phyloP scores from a whole-genome alignment of 257 asterid genomes.

The Solanum corneliomulleri region DNA sequence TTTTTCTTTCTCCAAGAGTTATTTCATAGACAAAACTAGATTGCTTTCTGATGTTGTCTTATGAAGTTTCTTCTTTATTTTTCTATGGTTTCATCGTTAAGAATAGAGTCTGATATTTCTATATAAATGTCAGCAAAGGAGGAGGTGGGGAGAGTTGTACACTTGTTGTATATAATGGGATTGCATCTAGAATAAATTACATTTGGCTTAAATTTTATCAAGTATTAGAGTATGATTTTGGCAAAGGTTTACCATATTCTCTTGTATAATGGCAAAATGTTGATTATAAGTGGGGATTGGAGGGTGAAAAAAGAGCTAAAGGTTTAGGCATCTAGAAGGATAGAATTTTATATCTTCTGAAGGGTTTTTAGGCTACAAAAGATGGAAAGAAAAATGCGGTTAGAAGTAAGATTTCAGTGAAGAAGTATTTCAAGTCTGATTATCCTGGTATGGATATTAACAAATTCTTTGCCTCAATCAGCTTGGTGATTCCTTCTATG shows the following conservation, averaged over 20 bases:
- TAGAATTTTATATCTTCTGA: too few species aligned
- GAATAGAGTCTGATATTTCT: too few species aligned
- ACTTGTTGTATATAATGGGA: not conserved
- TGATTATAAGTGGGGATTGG: slow-evolving; percentile 31
- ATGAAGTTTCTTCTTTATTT: not conserved
- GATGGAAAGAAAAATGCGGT: slow-evolving; percentile 6
- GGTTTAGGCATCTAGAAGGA: slow-evolving; percentile 37
- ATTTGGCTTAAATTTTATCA: too few species aligned
- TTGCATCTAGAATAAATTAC: too few species aligned
- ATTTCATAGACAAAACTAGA: not conserved
- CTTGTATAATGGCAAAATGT: too few species aligned
- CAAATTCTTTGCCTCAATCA: slow-evolving; percentile 45
- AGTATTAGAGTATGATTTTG: too few species aligned
- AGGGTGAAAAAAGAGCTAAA: slow-evolving; percentile 45
- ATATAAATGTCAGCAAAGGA: not conserved
- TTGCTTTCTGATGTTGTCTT: not conserved
- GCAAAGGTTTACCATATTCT: too few species aligned
- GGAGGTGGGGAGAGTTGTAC: not conserved
- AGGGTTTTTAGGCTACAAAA: too few species aligned
- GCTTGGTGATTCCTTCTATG: too few species aligned
- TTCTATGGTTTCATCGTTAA: not conserved
- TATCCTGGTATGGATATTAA: slow-evolving; percentile 44
- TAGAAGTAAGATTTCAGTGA: slow-evolving; percentile 48
- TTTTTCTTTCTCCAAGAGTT: too few species aligned
- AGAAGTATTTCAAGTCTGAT: slow-evolving; percentile 29